Percentiles rank a stretch among this genome's conserved stretches.
These are phyloP conservation scores for Colletotrichum sp. DNA, from an alignment of 2,329 filamentous ascomycete species.

Conservation along the genomic window DNA sequence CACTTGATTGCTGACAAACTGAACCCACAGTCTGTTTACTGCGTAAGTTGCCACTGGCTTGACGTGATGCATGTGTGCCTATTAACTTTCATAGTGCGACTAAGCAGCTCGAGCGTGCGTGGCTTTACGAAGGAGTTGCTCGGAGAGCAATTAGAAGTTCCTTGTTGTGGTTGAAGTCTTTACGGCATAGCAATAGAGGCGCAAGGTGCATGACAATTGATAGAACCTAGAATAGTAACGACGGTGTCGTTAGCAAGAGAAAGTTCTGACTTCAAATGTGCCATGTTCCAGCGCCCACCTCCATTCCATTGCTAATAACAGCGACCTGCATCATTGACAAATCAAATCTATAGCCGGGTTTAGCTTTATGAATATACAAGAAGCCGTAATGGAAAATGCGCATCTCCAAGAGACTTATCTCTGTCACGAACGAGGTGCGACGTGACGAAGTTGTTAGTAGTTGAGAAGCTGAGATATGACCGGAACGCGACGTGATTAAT, in stretches of 20 bases:
- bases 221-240: not conserved
- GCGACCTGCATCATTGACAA: not conserved
- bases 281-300: not conserved
- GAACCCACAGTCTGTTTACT: not conserved
- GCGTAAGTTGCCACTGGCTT: not conserved
- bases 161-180: rapidly evolving
- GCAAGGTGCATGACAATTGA: not conserved
- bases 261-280: not conserved
- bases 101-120: not conserved
- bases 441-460: not conserved
- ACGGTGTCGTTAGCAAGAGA: not conserved
- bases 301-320: not conserved
- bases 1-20: not conserved
- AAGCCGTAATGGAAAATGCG: rapidly evolving
- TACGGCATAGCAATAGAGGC: not conserved
- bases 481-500: not conserved
- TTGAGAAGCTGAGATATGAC: not conserved
- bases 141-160: not conserved
- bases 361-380: not conserved
- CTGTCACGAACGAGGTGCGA: not conserved
- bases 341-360: not conserved
- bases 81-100: not conserved
- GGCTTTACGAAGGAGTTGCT: not conserved
- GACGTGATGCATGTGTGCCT: not conserved
- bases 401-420: not conserved